These are phyloP conservation scores for Cladosporium sp. DNA, from an alignment of 2,329 filamentous ascomycete genomes.

Conservation along the genomic window DNA sequence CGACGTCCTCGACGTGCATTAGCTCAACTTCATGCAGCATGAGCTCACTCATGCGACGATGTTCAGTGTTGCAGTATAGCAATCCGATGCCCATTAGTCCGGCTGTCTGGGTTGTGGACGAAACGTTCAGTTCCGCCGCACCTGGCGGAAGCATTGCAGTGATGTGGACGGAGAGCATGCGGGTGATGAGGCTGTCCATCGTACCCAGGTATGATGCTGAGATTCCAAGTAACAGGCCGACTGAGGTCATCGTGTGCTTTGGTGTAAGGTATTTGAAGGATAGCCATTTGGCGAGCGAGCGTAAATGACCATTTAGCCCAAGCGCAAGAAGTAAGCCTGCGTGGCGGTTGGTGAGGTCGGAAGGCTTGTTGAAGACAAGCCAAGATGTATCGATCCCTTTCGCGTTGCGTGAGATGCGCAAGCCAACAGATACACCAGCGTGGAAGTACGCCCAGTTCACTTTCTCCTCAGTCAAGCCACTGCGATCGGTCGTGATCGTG, in stretches of 20 bases:
- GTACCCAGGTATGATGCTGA: constrained; percentile 93
- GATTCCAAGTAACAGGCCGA: constrained; percentile 85
- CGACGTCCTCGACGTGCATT: constrained; percentile 69
- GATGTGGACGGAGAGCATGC: constrained; percentile 90
- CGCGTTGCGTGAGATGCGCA: constrained; percentile 83
- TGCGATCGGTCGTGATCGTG: constrained; percentile 87
- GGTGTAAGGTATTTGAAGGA: constrained; percentile 99
- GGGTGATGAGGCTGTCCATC: constrained; percentile 93
- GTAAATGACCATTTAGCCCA: constrained; percentile 91
- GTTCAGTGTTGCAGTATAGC: constrained; percentile 90
- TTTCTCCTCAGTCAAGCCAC: constrained; percentile 86
- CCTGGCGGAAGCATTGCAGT: constrained; percentile 89
- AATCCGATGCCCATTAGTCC: constrained; percentile 96
- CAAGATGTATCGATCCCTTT: constrained; percentile 96
- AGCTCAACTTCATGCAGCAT: constrained; percentile 98
- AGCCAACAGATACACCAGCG: constrained; percentile 84
- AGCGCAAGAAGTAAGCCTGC: constrained; percentile 88
- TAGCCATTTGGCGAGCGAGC: constrained; percentile 91
- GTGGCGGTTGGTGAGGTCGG: constrained; percentile 90
- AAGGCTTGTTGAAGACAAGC: constrained; percentile 97
- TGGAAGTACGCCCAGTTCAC: constrained; percentile 99
- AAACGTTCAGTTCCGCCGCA: constrained; percentile 89
- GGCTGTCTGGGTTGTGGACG: constrained; percentile 87
- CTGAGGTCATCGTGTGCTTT: constrained; percentile 98
- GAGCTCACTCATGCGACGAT: constrained; percentile 96